phyloP scores from a whole-genome alignment of 2,329 filamentous ascomycete species.

The Talaromyces sp. region DNA sequence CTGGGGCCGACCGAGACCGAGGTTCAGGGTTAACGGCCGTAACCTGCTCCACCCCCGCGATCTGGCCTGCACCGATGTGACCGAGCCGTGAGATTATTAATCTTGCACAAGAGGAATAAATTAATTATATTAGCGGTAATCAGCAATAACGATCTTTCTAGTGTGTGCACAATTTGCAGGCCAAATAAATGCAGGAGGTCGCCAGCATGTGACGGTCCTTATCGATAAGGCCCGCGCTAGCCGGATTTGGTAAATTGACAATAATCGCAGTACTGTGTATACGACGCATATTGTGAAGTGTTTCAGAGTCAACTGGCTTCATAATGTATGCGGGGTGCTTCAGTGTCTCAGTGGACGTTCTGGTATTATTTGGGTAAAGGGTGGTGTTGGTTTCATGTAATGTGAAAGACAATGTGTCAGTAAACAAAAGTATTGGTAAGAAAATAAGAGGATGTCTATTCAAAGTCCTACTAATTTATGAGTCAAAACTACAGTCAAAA shows the following conservation, averaged over 20 bases:
- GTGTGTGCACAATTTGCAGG: background rate
- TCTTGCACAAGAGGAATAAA: background rate
- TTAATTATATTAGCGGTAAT: background rate
- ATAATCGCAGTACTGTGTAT: background rate
- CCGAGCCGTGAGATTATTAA: background rate
- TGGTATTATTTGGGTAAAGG: too few relatives aligned
- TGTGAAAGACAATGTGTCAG: too few relatives aligned
- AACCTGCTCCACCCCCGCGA: background rate
- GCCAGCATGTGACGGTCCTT: background rate
- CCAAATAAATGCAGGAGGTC: background rate
- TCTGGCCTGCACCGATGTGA: background rate
- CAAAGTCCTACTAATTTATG: too few relatives aligned
- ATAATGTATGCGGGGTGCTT: background rate
- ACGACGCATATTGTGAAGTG: background rate
- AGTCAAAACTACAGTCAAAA: too few relatives aligned
- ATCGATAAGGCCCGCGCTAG: background rate
- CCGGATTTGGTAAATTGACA: background rate
- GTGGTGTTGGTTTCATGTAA: too few relatives aligned
- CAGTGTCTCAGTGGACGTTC: too few relatives aligned
- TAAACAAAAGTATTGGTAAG: too few relatives aligned
- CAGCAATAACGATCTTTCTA: too few relatives aligned
- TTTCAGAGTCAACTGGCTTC: background rate
- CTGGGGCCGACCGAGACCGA: background rate
- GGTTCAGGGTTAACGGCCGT: background rate
- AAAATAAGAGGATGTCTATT: too few relatives aligned